These are phyloP conservation scores for Candida maltosa DNA, from an alignment of 805 yeast species.

Conservation along the genomic window DNA sequence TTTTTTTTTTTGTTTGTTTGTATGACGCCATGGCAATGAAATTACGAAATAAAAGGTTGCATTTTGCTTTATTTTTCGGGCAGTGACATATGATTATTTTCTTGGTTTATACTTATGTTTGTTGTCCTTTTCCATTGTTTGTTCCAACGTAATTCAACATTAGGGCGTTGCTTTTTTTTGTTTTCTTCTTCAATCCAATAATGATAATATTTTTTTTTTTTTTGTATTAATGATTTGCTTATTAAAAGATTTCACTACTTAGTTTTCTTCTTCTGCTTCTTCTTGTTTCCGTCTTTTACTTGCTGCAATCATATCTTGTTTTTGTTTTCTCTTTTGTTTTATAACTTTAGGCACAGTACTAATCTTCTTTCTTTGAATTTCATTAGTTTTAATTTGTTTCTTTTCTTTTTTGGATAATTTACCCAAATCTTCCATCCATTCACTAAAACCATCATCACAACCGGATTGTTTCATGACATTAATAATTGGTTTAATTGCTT, in stretches of 20 bases:
- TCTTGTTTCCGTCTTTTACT: slow-evolving; percentile 56
- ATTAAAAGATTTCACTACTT: not conserved
- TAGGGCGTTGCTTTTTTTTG: too few species aligned
- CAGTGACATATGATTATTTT: too few species aligned
- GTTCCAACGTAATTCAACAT: too few species aligned
- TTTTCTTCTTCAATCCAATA: too few species aligned
- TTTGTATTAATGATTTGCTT: not conserved
- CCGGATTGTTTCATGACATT: slow-evolving; percentile 97
- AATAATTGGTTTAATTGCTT: slow-evolving; percentile 74
- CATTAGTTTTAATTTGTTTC: slow-evolving; percentile 53
- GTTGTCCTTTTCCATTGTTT: too few species aligned
- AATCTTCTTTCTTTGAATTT: slow-evolving; percentile 66
- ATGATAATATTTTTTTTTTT: too few species aligned
- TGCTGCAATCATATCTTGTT: slow-evolving; percentile 70
- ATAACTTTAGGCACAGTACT: slow-evolving; percentile 79
- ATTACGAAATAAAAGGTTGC: too few species aligned
- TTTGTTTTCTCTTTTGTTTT: slow-evolving; percentile 60
- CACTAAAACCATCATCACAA: slow-evolving; percentile 54
- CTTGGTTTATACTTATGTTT: too few species aligned
- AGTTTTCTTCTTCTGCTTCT: not conserved
- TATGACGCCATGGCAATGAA: too few species aligned
- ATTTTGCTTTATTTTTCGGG: too few species aligned
- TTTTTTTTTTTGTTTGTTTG: too few species aligned
- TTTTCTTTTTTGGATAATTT: slow-evolving; percentile 65
- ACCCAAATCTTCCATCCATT: slow-evolving; percentile 76